These are phyloP conservation scores for Vicia faba DNA, from an alignment of 306 rosid species.

Conservation along the genomic window DNA sequence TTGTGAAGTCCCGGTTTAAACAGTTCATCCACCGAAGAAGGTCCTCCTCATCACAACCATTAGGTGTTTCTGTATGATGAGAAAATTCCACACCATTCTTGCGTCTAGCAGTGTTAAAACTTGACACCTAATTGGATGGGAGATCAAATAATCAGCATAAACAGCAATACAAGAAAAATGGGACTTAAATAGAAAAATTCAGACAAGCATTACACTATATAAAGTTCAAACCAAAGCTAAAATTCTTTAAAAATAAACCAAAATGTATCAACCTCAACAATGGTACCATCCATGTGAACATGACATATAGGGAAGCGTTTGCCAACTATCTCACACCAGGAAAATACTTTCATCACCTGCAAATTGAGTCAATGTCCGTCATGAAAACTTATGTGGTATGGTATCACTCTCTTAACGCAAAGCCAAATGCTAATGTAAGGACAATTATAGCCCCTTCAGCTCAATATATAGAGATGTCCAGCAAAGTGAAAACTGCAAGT, in stretches of 20 bases:
- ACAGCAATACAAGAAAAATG: slow-evolving; percentile 9
- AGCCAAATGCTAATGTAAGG: slow-evolving; percentile 16
- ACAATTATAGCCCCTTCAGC: slow-evolving; percentile 8
- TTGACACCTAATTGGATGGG: slow-evolving; percentile 60
- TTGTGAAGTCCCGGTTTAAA: slow-evolving; percentile 72
- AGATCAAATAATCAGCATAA: slow-evolving; percentile 22
- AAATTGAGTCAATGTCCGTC: slow-evolving; percentile 31
- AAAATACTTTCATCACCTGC: slow-evolving; percentile 69
- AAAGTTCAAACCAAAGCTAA: slow-evolving; percentile 7
- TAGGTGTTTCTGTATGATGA: slow-evolving; percentile 38
- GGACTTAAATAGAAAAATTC: slow-evolving; percentile 1
- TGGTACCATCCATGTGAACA: slow-evolving; percentile 59
- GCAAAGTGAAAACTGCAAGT: neutral
- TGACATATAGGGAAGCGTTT: slow-evolving; percentile 78
- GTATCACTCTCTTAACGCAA: neutral
- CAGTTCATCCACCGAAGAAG: slow-evolving; percentile 73
- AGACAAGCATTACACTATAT: slow-evolving; percentile 1
- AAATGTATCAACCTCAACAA: slow-evolving; percentile 62
- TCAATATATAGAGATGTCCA: neutral
- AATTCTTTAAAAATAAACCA: slow-evolving; percentile 1
- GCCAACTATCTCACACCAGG: slow-evolving; percentile 78
- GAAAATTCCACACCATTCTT: slow-evolving; percentile 36
- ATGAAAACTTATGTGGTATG: neutral
- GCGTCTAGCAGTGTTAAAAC: slow-evolving; percentile 54
- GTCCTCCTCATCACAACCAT: slow-evolving; percentile 56